Base-by-base conservation (phyloP, 1,284 basidiomycete genomes). In the Lignosus rhinocerotis region DNA sequence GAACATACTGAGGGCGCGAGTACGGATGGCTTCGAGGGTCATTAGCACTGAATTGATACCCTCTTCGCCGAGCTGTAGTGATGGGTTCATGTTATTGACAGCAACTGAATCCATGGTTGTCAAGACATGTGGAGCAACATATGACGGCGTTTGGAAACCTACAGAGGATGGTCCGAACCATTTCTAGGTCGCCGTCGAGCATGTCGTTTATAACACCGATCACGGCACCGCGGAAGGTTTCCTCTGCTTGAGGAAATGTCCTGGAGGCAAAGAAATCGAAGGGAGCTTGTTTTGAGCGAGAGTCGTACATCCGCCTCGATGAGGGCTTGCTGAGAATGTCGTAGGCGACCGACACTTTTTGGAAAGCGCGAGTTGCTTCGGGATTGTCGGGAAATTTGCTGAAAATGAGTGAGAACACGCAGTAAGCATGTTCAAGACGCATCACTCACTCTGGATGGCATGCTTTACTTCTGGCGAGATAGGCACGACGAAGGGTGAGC, bases 301-400 rank as follows among this genome's bases (percentile, higher is more conserved):
- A 75, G 66, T 94, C 92, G 69, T 94, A 94, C 45, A 83, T 68
- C 17, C 85, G 81, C 62, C 85, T 82, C 3, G 85, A 83, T 11
- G 83, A 76, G 0, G 92, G 89, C 57, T 87, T 87, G 66, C 85
- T 88, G 38, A 94, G 82, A 1, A 92, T 84, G 66, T 90, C 83
- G 67, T 94, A 94, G 0, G 92, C 92, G 21, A 93, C 83, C 6
- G 90, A 87, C 1, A 94, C 86, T 67, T 89, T 90, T 71, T 94
- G 93, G 68, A 94, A 94, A 0, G 93, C 93, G 21, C 84, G 77
- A 0, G 92, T 94, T 14, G 92, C 89, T 51, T 85, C 78, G 16
- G 88, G 83, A 68, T 90, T 88, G 64, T 83, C 78, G 8, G 90
- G 90, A 62, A 90, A 93, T 78, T 94, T 94, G 71, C 91, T 93